Conservation (phyloP, 2,329 filamentous ascomycete genomes). For the Pestalotiopsis fici region DNA sequence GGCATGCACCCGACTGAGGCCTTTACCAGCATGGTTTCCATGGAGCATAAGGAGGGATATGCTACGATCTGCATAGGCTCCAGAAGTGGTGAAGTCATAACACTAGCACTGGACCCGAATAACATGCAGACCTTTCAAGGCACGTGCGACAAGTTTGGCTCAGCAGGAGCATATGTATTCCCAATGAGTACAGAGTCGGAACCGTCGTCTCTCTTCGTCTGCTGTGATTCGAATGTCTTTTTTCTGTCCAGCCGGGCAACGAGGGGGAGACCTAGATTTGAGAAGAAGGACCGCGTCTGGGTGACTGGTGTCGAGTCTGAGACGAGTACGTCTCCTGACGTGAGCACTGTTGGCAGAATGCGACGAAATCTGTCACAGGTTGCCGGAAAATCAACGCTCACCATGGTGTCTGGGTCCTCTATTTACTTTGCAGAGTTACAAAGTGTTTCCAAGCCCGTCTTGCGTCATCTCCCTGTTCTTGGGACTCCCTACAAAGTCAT, state of each 20-base stretch:
- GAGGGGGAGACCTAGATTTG: constrained; percentile 28
- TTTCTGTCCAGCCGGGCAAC: constrained; percentile 20
- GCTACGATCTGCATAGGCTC: constrained; percentile 46
- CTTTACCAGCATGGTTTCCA: constrained; percentile 45
- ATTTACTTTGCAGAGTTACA: constrained; percentile 57
- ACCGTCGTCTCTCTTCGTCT: constrained; percentile 44
- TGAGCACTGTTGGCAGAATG: constrained; percentile 50
- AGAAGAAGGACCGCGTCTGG: constrained; percentile 48
- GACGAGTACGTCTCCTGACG: constrained; percentile 44
- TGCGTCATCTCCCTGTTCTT: constrained; percentile 23
- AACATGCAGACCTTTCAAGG: constrained; percentile 17
- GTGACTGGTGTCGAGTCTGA: constrained; percentile 50
- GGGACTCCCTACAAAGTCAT: constrained; percentile 54
- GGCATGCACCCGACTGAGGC: constrained; percentile 33
- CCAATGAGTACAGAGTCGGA: constrained; percentile 37
- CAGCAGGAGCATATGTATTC: constrained; percentile 25
- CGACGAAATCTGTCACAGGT: constrained; percentile 37
- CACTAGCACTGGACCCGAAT: constrained; percentile 24
- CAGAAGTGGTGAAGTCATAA: constrained; percentile 52
- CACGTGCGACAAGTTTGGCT: constrained; percentile 23
- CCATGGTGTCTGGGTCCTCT: constrained; percentile 50
- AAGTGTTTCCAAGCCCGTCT: constrained; percentile 28
- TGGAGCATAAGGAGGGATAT: constrained; percentile 26
- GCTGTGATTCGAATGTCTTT: constrained; percentile 28
- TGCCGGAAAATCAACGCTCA: constrained; percentile 41